Conservation (phyloP, 441 rosid species). For the Adansonia rubrostipa region DNA sequence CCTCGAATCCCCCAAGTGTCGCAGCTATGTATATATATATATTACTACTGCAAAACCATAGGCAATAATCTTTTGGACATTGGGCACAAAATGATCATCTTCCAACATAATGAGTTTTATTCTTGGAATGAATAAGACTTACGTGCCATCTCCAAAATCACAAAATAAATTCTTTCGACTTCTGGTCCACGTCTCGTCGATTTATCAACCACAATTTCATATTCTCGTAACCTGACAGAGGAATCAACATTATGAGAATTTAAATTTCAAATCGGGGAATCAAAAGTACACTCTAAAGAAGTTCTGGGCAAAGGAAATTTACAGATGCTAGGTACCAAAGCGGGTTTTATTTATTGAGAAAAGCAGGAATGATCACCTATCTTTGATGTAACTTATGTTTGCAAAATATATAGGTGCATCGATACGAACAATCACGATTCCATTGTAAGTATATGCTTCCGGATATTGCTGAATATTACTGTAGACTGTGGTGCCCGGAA, state of each 20-base stretch:
- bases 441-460: slow-evolving; percentile 90
- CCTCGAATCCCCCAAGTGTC: background rate
- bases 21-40: background rate
- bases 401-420: slow-evolving; percentile 98
- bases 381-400: slow-evolving; percentile 90
- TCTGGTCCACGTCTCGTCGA: slow-evolving; percentile 75
- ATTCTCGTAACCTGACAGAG: slow-evolving; percentile 72
- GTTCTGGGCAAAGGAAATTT: background rate
- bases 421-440: slow-evolving; percentile 88
- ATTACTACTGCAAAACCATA: background rate
- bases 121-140: slow-evolving; percentile 42
- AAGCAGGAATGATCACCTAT: slow-evolving; percentile 54
- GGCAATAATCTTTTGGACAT: background rate
- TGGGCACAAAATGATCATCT: slow-evolving; percentile 2
- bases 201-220: slow-evolving; percentile 71
- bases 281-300: background rate
- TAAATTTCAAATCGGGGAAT: slow-evolving; percentile 23
- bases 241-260: slow-evolving; percentile 20
- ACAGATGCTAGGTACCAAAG: slow-evolving; percentile 12
- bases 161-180: slow-evolving; percentile 75
- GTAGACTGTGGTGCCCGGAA: slow-evolving; percentile 97
- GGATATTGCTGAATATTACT: slow-evolving; percentile 91
- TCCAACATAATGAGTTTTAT: background rate
- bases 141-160: slow-evolving; percentile 96
- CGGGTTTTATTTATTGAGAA: slow-evolving; percentile 3